A percentile compares a stretch with the other conserved stretches of the same genome.
These are phyloP conservation scores for Zarea fungicola DNA, from an alignment of 2,329 filamentous ascomycete genomes.

Conservation along the genomic window DNA sequence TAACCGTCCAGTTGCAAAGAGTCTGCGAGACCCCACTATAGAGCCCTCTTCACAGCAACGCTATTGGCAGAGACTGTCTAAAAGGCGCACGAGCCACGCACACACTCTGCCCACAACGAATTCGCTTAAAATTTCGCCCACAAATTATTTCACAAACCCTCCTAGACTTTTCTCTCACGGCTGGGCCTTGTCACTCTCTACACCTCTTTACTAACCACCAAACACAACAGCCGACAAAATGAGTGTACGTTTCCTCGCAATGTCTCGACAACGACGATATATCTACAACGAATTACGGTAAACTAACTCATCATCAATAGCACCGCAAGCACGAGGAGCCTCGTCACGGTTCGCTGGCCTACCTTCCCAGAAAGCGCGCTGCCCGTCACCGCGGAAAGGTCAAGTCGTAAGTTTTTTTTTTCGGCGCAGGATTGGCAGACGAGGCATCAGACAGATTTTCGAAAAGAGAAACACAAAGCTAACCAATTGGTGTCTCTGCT, in stretches of 20 bases:
- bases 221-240: slow-evolving; percentile 35
- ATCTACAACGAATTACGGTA: not conserved
- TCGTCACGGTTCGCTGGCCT: slow-evolving; percentile 90
- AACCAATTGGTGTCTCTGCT: slow-evolving; percentile 19
- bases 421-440: slow-evolving; percentile 1
- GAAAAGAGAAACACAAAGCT: slow-evolving; percentile 19
- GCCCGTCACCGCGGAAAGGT: slow-evolving; percentile 94
- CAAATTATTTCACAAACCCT: slow-evolving; percentile 26
- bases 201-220: slow-evolving; percentile 30
- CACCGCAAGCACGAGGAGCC: slow-evolving; percentile 72
- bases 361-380: slow-evolving; percentile 85
- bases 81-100: slow-evolving; percentile 8
- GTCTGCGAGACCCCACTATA: not conserved
- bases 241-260: slow-evolving; percentile 33
- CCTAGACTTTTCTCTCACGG: slow-evolving; percentile 14
- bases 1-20: not conserved
- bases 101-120: not conserved
- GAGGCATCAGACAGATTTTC: slow-evolving; percentile 5
- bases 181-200: slow-evolving; percentile 5
- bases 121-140: slow-evolving; percentile 37
- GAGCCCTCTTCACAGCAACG: not conserved
- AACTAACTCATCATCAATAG: slow-evolving; percentile 21
- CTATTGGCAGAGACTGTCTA: not conserved
- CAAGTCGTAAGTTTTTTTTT: slow-evolving; percentile 71
- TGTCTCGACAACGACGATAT: not conserved